Evolutionary conservation across 768 basidiomycete genomes (phyloP).

Genomic region (Agrocybe praecox): DNA sequence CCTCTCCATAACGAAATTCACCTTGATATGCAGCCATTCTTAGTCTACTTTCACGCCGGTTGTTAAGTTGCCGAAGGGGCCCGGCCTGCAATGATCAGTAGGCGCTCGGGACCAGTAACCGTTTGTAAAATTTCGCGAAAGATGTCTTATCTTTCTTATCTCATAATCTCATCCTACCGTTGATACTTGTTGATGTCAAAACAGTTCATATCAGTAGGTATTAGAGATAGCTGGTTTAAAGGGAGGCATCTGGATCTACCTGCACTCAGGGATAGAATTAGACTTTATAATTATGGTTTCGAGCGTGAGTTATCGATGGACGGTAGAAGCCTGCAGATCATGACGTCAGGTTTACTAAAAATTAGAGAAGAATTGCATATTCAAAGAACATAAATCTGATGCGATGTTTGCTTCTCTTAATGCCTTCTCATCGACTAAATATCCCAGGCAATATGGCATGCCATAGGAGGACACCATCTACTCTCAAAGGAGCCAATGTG

Average conservation of each 20-base stretch:
- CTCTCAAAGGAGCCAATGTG: no score
- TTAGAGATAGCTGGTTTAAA: no score
- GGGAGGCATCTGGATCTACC: background rate
- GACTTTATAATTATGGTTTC: no score
- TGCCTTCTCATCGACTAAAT: no score
- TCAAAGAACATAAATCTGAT: no score
- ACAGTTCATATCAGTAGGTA: no score
- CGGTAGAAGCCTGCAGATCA: background rate
- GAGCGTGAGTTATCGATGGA: background rate
- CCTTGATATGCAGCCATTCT: background rate
- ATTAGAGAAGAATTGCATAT: no score
- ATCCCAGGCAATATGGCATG: no score
- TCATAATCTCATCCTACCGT: background rate
- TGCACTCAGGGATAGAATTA: background rate
- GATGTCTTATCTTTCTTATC: background rate
- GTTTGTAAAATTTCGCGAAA: background rate
- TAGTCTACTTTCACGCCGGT: background rate
- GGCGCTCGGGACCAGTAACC: background rate
- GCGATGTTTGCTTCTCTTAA: no score
- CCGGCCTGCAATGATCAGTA: background rate
- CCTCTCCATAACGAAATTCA: background rate
- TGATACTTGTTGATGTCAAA: no score
- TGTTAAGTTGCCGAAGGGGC: background rate
- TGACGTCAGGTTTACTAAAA: background rate
- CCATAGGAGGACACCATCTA: no score